Base-by-base conservation (phyloP, 176 grass and related monocot species). In the Ensete glaucum region DNA sequence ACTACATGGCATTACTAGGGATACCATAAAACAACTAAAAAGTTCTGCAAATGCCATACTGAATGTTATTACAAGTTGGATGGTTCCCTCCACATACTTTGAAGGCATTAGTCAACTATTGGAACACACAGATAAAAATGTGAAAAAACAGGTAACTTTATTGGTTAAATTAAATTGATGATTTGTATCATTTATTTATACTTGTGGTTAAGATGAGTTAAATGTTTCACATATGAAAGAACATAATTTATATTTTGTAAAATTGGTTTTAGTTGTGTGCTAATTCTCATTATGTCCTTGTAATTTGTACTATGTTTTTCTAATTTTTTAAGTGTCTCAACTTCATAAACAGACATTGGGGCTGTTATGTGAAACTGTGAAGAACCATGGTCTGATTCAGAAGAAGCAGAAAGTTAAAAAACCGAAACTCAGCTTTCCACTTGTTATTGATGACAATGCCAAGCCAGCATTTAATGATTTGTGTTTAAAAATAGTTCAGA, bases 61-160 rank as follows among this genome's bases (percentile, higher is more conserved):
- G 49, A 91, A 89, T 80, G 69, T 72, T 71, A 80, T 85, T 69
- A 87, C 90, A 49, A 81, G 68, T 65, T 88, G 90, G 88, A 98
- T 98, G 90, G 50, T 66, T 83, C 82, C 86, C 68, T 89, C 94
- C 21, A 91, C 88, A 80, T 93, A 87, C 72, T 98, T 91, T 74
- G 80, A 12, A 66, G 83, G 85, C 81, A 91, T 89, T 78, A 89
- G 77, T 85, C 87, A 43, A 52, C 76, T 98, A 78, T 77, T 98
- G 67, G 86, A 81, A 24, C 83, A 91, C 81, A 59, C 88, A 74
- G 79, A 85, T 85, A 80, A 59, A 83, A 82, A 79, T 77, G 86
- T 98, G 25, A 92, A 98, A 89, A 88, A 80, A 66, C 93, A 98
- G 94, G 94, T 98, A 83, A 17, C 20, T 49, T 16, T 51, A 60